Evolutionary conservation across 768 basidiomycete species (phyloP), one percentile per base, ranked within the genome.

Genomic region (Naematelia aurantialba): DNA sequence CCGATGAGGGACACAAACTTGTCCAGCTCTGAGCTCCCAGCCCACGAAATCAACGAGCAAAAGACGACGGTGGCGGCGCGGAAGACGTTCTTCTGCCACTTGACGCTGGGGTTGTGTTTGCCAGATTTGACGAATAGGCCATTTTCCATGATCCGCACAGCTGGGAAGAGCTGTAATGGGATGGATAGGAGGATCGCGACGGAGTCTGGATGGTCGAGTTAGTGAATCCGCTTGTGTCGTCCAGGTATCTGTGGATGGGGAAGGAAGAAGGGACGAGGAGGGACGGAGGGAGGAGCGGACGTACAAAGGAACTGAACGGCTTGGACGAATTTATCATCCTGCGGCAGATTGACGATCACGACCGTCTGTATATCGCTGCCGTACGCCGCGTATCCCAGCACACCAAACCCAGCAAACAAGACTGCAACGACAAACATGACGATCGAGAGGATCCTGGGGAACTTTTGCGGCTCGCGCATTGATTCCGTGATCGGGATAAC

Each of bases 151-250:
- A 99, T 98, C 54, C 96, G 85, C 48, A 94, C 86, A 2, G 94
- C 96, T 0, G 96, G 96, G 89, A 98, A 97, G 56, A 97, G 86
- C 77, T 98, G 93, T 0, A 98, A 84, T 0, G 94, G 92, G 5
- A 89, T 87, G 13, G 92, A 96, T 10, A 78, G 67, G 48, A 81
- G 73, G 78, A 98, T 98, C 12, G 93, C 96, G 31, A 91, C 78
- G n/a, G 90, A 87, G 79, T 96, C 69, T 71, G 54, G n/a, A 8
- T 24, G 27, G 45, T 46, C 45, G 25, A 24, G 14, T 19, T 46
- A 21, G 5, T 51, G 10, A 26, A 22, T 51, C 5, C 49, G 4
- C 10, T 5, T 4, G 3, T 24, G 5, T 44, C 42, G 42, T 44
- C 42, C 42, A 44, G 12, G 42, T 12, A 44, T 44, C 12, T 12